Evolutionary conservation across 495 filamentous ascomycete genomes (phyloP).

Genomic region (Pseudoneurospora amorphoporcata): DNA sequence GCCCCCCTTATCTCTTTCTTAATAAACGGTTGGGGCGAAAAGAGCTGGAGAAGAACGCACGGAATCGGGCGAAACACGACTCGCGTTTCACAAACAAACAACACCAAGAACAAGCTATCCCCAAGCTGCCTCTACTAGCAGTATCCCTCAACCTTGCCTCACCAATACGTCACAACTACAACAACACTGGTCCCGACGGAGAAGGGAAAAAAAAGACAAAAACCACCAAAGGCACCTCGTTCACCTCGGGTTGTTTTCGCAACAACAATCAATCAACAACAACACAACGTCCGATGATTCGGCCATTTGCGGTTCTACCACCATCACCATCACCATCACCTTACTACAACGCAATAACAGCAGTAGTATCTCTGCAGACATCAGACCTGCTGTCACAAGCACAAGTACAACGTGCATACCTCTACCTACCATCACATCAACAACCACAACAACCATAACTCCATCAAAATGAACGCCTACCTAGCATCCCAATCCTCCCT

Average conservation of each 20-base stretch:
- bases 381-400: not conserved
- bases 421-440: not conserved
- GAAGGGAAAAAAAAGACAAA: not conserved
- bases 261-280: not conserved
- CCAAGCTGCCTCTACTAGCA: not conserved
- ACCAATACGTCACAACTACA: not conserved
- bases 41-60: not conserved
- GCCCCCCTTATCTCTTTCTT: not conserved
- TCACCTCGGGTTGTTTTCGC: not conserved
- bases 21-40: not conserved
- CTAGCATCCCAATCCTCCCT: not conserved
- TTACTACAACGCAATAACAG: not conserved
- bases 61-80: not conserved
- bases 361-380: constrained; percentile 2
- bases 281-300: constrained; percentile 10
- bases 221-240: not conserved
- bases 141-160: not conserved
- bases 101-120: not conserved
- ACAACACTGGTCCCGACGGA: not conserved
- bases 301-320: constrained; percentile 4
- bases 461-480: not conserved
- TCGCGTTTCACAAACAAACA: not conserved
- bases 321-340: not conserved
- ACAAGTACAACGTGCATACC: not conserved
- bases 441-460: not conserved